Evolutionary conservation across 2,329 filamentous ascomycete genomes (phyloP).

Genomic region (Exophiala sideris): DNA sequence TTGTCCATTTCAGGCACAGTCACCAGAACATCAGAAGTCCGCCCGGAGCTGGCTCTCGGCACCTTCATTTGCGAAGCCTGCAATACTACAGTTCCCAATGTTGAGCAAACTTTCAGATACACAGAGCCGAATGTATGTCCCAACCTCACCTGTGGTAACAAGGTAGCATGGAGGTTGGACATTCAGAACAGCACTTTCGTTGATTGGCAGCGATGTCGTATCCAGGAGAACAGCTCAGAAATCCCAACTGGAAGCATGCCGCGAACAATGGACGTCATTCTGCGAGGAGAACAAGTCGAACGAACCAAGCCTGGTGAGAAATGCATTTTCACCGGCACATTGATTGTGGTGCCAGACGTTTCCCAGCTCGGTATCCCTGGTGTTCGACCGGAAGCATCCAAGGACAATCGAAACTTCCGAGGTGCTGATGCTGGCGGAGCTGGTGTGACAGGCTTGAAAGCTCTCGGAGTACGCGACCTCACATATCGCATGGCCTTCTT

Average conservation of each 20-base stretch:
- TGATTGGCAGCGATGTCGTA: constrained; percentile 97
- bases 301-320: constrained; percentile 96
- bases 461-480: constrained; percentile 88
- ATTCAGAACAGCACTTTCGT: constrained; percentile 96
- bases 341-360: constrained; percentile 96
- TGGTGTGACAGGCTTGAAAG: constrained; percentile 83
- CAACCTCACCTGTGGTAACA: constrained; percentile 81
- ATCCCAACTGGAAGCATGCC: constrained; percentile 99
- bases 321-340: constrained; percentile 92
- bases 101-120: constrained; percentile 97
- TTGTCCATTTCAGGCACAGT: constrained; percentile 96
- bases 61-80: constrained; percentile 92
- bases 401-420: constrained; percentile 74
- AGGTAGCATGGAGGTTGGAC: constrained; percentile 91
- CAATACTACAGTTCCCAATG: constrained; percentile 77
- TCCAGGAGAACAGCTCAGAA: constrained; percentile 97
- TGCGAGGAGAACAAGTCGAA: constrained; percentile 96
- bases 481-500: constrained; percentile 47
- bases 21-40: constrained; percentile 92
- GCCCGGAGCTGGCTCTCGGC: constrained; percentile 85
- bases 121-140: constrained; percentile 96
- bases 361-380: constrained; percentile 91
- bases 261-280: constrained; percentile 92
- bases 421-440: constrained; percentile 77
- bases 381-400: constrained; percentile 73